Evolutionary conservation across 495 filamentous ascomycete species (phyloP).

Genomic region (Xylaria bambusicola): DNA sequence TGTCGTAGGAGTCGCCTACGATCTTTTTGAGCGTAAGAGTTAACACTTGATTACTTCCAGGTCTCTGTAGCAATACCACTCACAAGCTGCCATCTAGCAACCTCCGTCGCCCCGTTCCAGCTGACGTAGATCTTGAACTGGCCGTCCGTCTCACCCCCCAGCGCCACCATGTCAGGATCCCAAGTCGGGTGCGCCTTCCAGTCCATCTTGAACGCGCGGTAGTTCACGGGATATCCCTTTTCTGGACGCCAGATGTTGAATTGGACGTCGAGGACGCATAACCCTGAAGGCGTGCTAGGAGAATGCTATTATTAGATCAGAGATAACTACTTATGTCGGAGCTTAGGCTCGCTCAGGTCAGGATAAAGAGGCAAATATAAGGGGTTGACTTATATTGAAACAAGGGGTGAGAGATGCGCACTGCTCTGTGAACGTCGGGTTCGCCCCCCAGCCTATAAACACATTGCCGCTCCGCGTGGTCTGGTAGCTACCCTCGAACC

Average conservation of each 20-base stretch:
- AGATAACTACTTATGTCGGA: no score
- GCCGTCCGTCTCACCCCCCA: constrained; percentile 1
- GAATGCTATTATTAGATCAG: background rate
- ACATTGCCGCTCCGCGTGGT: constrained; percentile 47
- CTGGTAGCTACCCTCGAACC: constrained; percentile 52
- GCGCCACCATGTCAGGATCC: constrained; percentile 19
- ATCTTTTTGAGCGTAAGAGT: background rate
- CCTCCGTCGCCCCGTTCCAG: constrained; percentile 37
- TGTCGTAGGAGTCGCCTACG: background rate
- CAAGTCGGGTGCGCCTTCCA: constrained; percentile 26
- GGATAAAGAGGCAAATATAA: no score
- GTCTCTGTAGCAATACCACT: background rate
- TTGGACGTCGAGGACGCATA: constrained; percentile 25
- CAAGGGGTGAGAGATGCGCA: background rate
- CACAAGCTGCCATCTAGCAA: constrained; percentile 27
- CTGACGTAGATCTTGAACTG: constrained; percentile 24
- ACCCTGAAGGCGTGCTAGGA: constrained; percentile 23
- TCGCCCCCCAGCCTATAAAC: constrained; percentile 49
- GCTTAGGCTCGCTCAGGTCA: no score
- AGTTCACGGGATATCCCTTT: background rate
- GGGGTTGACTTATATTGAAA: no score
- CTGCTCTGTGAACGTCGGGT: constrained; percentile 52
- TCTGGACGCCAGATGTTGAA: constrained; percentile 19
- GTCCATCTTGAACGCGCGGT: constrained; percentile 30
- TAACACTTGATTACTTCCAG: background rate